Conservation (phyloP, 176 grass and related monocot species). For the Dendrocalamus sinicus region DNA sequence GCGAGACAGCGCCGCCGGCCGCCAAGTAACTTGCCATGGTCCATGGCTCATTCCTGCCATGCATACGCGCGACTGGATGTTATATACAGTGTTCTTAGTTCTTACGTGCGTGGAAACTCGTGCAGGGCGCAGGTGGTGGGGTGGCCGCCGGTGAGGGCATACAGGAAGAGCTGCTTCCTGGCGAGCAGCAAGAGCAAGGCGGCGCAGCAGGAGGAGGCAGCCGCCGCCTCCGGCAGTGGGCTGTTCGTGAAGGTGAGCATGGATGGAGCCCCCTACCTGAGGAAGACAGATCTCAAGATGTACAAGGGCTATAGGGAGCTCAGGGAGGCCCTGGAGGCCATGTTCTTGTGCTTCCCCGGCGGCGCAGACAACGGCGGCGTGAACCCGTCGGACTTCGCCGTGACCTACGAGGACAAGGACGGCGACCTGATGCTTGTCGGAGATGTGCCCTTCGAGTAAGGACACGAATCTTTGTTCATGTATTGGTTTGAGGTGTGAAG, state of each 20-base stretch:
- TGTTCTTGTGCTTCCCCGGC: slow-evolving; percentile 78
- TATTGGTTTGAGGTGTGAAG: background rate
- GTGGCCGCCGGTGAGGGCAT: slow-evolving; percentile 85
- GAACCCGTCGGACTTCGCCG: slow-evolving; percentile 61
- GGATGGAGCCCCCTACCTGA: slow-evolving; percentile 83
- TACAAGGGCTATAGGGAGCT: slow-evolving; percentile 91
- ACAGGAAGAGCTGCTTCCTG: slow-evolving; percentile 90
- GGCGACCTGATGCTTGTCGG: slow-evolving; percentile 90
- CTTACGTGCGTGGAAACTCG: background rate
- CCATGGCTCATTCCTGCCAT: background rate
- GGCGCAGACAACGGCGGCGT: slow-evolving; percentile 21
- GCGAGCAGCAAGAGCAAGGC: slow-evolving; percentile 48
- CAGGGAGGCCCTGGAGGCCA: slow-evolving; percentile 75
- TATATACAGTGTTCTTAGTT: background rate
- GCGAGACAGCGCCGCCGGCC: slow-evolving; percentile 35
- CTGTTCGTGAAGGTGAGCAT: slow-evolving; percentile 94
- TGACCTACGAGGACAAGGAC: slow-evolving; percentile 85
- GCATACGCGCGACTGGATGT: background rate
- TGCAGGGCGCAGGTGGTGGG: slow-evolving; percentile 85
- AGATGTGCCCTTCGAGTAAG: slow-evolving; percentile 88
- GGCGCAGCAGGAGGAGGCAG: slow-evolving; percentile 31
- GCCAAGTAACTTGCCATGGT: slow-evolving; percentile 40
- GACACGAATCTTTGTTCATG: background rate
- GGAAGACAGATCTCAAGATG: slow-evolving; percentile 80
- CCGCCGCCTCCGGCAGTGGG: background rate